Base-by-base conservation (phyloP, 1,284 basidiomycete genomes). In the Irpex sp. region DNA sequence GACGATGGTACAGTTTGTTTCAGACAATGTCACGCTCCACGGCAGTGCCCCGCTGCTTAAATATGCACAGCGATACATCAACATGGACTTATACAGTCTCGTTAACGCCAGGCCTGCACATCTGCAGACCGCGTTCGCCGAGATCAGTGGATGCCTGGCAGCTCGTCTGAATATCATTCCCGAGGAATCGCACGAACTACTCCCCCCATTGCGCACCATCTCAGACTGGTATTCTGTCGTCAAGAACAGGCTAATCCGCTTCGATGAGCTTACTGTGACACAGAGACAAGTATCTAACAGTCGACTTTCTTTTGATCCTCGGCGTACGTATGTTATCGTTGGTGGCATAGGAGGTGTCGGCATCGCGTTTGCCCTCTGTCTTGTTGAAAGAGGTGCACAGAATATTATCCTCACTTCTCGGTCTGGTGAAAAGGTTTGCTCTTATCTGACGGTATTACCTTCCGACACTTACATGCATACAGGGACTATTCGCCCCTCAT, bases 301-400 rank as follows among this genome's bases (percentile, higher is more conserved):
- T 4, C 63, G 58, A 19, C 13, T 31, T 33, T 64, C 58, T n/a
- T 66, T 66, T 51, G 61, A 66, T 60, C 65, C 65, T 57, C 63
- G 63, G 5, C 53, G 17, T 21, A 31, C 65, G 4, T 66, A 66
- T 55, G 64, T 66, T 36, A 19, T 66, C n/a, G 60, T 66, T 43
- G 65, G 65, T 21, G 65, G 65, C 46, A 49, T 66, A 19, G 65
- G 65, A 13, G 64, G 65, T 19, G 46, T 66, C 5, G 65, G 65
- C 8, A 46, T 57, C 31, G 36, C 57, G 15, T 58, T 66, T 54
- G 64, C 64, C 17, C 31, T 53, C 5, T 58, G 39, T 35, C 21
- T 66, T 15, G 64, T 66, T 4, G 61, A 66, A 50, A 60, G 49
- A 21, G 65, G 65, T 13, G 65, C 65, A 15, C 53, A 61, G 36